A percentile compares a stretch with the other conserved stretches of the same genome.
Conservation (phyloP, 2,329 filamentous ascomycete genomes). For the Fusarium sp. region DNA sequence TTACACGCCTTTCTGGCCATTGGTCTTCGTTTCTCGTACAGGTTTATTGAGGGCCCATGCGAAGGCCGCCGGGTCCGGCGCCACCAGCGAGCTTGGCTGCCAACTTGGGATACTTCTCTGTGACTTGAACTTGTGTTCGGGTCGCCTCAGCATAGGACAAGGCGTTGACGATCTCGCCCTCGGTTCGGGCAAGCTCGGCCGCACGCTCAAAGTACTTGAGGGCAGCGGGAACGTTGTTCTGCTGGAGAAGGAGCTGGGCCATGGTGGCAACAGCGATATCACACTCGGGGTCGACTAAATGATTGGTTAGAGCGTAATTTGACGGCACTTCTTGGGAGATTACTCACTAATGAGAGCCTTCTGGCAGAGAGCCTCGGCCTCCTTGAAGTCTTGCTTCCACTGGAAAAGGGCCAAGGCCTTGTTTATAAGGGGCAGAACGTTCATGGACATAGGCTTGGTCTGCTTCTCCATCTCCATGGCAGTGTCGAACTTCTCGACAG, state of each 20-base stretch:
- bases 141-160: slow-evolving; percentile 97
- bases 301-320: slow-evolving; percentile 52
- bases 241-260: slow-evolving; percentile 96
- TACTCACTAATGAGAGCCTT: slow-evolving; percentile 94
- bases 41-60: slow-evolving; percentile 54
- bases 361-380: slow-evolving; percentile 96
- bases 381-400: slow-evolving; percentile 96
- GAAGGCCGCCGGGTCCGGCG: slow-evolving; percentile 53
- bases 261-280: slow-evolving; percentile 99
- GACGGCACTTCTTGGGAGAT: slow-evolving; percentile 13
- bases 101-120: slow-evolving; percentile 86
- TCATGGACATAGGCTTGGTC: slow-evolving; percentile 94
- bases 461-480: slow-evolving; percentile 99
- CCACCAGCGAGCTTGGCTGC: slow-evolving; percentile 72
- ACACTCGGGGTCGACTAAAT: slow-evolving; percentile 92
- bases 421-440: slow-evolving; percentile 97
- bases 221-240: slow-evolving; percentile 95
- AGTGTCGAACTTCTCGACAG: slow-evolving; percentile 97
- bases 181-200: slow-evolving; percentile 92
- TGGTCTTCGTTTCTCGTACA: slow-evolving; percentile 43
- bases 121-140: slow-evolving; percentile 92
- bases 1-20: slow-evolving; percentile 44
- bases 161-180: slow-evolving; percentile 95
- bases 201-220: slow-evolving; percentile 97
- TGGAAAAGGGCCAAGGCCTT: slow-evolving; percentile 98